phyloP scores from a whole-genome alignment of 2,329 filamentous ascomycete species.

The Aphanoascus verrucosus region DNA sequence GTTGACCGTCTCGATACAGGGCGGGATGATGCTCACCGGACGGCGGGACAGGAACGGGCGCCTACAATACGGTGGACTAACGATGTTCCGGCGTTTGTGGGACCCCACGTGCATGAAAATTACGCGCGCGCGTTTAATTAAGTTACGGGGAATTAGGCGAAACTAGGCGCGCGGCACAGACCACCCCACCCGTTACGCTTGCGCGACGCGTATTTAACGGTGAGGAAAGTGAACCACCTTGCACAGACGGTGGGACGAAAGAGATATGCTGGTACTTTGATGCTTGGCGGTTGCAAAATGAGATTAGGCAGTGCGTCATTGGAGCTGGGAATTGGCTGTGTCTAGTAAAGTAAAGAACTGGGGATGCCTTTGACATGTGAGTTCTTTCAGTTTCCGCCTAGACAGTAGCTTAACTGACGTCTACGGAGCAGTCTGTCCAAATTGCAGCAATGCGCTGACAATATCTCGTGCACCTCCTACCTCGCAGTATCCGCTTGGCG shows the following conservation, averaged over 20 bases:
- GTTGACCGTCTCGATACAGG: slow-evolving; percentile 10
- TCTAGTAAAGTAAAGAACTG: not conserved
- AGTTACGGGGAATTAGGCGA: slow-evolving; percentile 6
- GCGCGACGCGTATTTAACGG: slow-evolving; percentile 4
- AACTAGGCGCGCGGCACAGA: slow-evolving; percentile 11
- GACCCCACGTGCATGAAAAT: slow-evolving; percentile 3
- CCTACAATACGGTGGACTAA: slow-evolving; percentile 10
- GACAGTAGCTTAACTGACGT: slow-evolving; percentile 1
- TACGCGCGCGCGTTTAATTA: slow-evolving; percentile 13
- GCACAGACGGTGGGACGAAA: not conserved
- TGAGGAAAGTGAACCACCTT: not conserved
- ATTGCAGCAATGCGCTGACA: slow-evolving; percentile 41
- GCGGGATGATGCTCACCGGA: not conserved
- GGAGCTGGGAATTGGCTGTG: not conserved
- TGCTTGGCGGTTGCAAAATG: not conserved
- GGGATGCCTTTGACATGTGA: slow-evolving; percentile 32
- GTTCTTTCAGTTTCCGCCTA: slow-evolving; percentile 14
- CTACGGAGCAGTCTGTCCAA: slow-evolving; percentile 35
- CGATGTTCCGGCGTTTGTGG: slow-evolving; percentile 1
- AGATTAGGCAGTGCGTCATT: not conserved
- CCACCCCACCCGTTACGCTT: slow-evolving; percentile 2
- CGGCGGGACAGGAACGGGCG: slow-evolving; percentile 7
- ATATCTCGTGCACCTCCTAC: slow-evolving; percentile 34
- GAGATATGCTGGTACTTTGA: not conserved
- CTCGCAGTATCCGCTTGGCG: slow-evolving; percentile 31